Conservation (phyloP, 805 yeast genomes). For the Teunomyces lycoperdinae region DNA sequence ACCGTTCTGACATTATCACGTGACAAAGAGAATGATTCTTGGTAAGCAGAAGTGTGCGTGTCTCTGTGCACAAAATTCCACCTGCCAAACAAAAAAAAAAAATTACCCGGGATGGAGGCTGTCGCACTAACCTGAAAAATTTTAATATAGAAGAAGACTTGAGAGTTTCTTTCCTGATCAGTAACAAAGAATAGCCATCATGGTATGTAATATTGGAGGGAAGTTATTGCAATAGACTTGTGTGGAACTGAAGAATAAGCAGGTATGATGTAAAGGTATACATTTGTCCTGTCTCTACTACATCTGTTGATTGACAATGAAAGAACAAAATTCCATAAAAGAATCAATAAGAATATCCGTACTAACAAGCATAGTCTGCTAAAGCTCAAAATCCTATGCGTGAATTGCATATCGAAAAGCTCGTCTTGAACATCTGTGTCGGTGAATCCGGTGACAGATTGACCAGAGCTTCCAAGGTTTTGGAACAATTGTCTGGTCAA, state of each 20-base stretch:
- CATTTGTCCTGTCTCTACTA: neutral
- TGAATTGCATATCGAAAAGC: conserved; percentile 98
- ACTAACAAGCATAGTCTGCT: conserved; percentile 23
- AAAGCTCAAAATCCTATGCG: conserved; percentile 90
- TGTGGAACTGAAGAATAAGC: no score
- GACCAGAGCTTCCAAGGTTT: conserved; percentile 99
- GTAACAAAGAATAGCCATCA: conserved; percentile 16
- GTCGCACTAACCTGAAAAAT: conserved; percentile 12
- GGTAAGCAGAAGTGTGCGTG: neutral
- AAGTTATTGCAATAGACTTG: neutral
- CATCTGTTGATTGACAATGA: no score
- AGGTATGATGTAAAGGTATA: no score
- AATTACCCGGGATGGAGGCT: neutral
- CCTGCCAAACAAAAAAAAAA: neutral
- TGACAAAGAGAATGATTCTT: neutral
- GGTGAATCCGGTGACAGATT: conserved; percentile 99
- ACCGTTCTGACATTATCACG: neutral
- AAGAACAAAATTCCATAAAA: neutral
- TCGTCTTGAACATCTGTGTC: conserved; percentile 99
- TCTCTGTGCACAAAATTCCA: neutral
- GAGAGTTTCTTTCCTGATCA: conserved; percentile 8
- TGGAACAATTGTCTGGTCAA: conserved; percentile 99
- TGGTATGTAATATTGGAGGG: conserved; percentile 15
- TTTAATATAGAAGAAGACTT: conserved; percentile 8
- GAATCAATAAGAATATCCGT: neutral